Percentiles rank a stretch among this genome's conserved stretches.
phyloP scores from a whole-genome alignment of 2,329 filamentous ascomycete genomes.

The Lachnellula occidentalis region DNA sequence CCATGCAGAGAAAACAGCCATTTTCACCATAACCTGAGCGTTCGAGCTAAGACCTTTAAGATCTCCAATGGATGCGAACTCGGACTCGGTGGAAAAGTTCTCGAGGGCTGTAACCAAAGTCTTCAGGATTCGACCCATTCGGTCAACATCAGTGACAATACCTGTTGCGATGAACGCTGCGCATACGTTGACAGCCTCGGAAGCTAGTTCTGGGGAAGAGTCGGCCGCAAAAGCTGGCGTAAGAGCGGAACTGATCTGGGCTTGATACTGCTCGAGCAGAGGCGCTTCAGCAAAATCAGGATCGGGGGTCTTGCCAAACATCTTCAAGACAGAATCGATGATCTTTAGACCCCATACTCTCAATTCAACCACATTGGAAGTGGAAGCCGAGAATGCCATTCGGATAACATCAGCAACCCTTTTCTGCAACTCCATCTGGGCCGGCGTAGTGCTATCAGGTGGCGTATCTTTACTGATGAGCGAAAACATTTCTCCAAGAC shows the following conservation, averaged over 20 bases:
- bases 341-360: constrained; percentile 90
- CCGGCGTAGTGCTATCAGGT: constrained; percentile 70
- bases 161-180: constrained; percentile 97
- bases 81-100: constrained; percentile 78
- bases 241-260: constrained; percentile 92
- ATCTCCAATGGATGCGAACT: constrained; percentile 85
- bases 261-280: constrained; percentile 94
- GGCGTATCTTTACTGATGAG: constrained; percentile 75
- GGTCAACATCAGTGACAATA: constrained; percentile 93
- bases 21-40: constrained; percentile 96
- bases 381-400: constrained; percentile 96
- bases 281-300: constrained; percentile 98
- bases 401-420: constrained; percentile 88
- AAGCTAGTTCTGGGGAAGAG: constrained; percentile 90
- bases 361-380: constrained; percentile 83
- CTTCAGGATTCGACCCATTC: constrained; percentile 98
- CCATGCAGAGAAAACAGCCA: constrained; percentile 96
- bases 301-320: constrained; percentile 93
- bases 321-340: constrained; percentile 86
- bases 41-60: constrained; percentile 90
- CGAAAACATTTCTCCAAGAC: constrained; percentile 75
- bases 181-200: constrained; percentile 94
- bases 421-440: constrained; percentile 72
- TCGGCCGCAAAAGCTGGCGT: constrained; percentile 95
- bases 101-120: constrained; percentile 85